Percentiles rank a stretch among this genome's conserved stretches.
Conservation (phyloP, 805 yeast genomes). For the Wickerhamomyces mucosus region DNA sequence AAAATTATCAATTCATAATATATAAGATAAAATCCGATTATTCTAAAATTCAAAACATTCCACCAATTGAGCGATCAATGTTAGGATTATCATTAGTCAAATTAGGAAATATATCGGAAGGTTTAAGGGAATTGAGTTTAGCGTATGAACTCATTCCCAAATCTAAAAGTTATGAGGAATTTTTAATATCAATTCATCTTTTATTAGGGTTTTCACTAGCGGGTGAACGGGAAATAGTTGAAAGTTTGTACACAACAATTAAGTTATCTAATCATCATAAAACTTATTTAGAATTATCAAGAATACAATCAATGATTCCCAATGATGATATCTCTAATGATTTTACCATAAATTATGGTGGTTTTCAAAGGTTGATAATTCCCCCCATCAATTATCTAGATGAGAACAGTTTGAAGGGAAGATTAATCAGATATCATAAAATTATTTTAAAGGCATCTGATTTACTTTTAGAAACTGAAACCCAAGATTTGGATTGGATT, state of each 20-base stretch:
- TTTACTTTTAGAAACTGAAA: neutral
- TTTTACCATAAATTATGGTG: no score
- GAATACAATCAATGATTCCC: no score
- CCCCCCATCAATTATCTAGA: neutral
- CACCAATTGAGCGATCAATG: neutral
- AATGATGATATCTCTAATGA: no score
- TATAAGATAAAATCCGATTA: no score
- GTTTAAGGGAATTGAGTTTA: neutral
- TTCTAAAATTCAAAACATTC: no score
- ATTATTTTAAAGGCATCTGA: neutral
- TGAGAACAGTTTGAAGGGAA: neutral
- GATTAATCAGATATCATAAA: neutral
- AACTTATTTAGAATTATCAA: neutral
- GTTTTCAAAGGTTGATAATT: neutral
- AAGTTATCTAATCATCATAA: neutral
- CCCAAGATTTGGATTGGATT: neutral
- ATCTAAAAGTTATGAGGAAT: neutral
- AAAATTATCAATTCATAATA: no score
- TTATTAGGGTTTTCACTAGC: neutral
- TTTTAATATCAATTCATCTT: neutral
- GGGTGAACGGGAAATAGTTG: neutral
- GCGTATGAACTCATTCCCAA: neutral
- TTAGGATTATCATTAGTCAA: neutral
- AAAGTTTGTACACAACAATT: neutral
- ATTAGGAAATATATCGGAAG: neutral